Conservation (phyloP, 1,284 basidiomycete species). For the Cutaneotrichosporon arboriforme region DNA sequence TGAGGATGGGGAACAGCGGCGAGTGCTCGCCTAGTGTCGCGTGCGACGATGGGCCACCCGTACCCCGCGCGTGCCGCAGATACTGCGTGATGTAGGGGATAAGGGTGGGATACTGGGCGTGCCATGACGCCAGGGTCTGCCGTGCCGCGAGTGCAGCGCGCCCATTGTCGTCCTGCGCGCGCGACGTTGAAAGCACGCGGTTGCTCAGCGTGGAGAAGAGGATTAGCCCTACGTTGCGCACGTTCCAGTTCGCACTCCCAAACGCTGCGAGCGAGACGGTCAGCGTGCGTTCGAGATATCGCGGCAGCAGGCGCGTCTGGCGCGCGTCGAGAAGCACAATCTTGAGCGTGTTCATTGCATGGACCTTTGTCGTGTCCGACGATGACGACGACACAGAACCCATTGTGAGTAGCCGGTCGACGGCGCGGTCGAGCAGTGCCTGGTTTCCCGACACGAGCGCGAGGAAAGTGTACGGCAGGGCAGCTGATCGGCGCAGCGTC, state of each 20-base stretch:
- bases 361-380: conserved; percentile 40
- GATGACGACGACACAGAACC: conserved; percentile 30
- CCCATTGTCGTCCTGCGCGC: conserved; percentile 29
- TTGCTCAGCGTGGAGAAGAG: conserved; percentile 44
- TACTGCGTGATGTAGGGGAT: conserved; percentile 31
- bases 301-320: conserved; percentile 32
- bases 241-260: conserved; percentile 43
- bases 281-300: conserved; percentile 40
- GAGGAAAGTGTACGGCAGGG: conserved; percentile 41
- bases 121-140: conserved; percentile 34
- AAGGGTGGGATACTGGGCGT: conserved; percentile 32
- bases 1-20: conserved; percentile 42
- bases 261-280: conserved; percentile 42
- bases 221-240: conserved; percentile 46
- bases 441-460: conserved; percentile 34
- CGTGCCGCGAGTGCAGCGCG: conserved; percentile 29
- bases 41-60: not conserved
- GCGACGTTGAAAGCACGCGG: conserved; percentile 30
- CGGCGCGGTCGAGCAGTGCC: conserved; percentile 29
- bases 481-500: conserved; percentile 45
- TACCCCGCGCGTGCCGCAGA: conserved; percentile 9
- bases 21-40: conserved; percentile 26
- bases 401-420: conserved; percentile 28
- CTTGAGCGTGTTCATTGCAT: conserved; percentile 46
- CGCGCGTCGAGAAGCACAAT: conserved; percentile 44